A percentile compares a stretch with the other conserved stretches of the same genome.
These are phyloP conservation scores for Spathaspora boniae DNA, from an alignment of 805 yeast genomes.

Conservation along the genomic window DNA sequence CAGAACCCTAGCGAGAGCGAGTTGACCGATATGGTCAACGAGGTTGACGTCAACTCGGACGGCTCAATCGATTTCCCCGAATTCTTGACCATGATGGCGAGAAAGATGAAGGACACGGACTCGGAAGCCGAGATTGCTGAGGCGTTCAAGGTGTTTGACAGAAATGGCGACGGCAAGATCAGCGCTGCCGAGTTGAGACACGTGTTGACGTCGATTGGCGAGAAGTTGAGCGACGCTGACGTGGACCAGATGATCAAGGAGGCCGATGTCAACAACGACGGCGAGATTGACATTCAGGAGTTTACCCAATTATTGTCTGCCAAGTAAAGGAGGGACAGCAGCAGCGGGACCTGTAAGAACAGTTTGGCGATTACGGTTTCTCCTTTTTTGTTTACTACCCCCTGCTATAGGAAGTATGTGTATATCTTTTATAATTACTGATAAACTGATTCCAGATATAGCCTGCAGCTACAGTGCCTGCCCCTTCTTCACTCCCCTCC, in stretches of 20 bases:
- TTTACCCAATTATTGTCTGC: constrained; percentile 86
- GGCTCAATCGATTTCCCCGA: constrained; percentile 57
- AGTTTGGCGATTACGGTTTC: too few relatives aligned
- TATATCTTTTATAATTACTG: too few relatives aligned
- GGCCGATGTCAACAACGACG: constrained; percentile 93
- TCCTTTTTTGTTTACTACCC: too few relatives aligned
- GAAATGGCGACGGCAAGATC: constrained; percentile 94
- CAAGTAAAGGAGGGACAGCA: constrained; percentile 54
- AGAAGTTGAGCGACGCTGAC: constrained; percentile 92
- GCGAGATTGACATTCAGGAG: constrained; percentile 95
- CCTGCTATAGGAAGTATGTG: too few relatives aligned
- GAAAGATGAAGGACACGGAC: constrained; percentile 92
- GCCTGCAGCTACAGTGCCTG: too few relatives aligned
- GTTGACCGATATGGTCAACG: constrained; percentile 94
- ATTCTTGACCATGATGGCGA: constrained; percentile 43
- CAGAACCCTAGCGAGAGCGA: constrained; percentile 96
- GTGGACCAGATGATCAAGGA: constrained; percentile 97
- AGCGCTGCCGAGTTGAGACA: constrained; percentile 95
- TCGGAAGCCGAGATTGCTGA: constrained; percentile 96
- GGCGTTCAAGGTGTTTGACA: constrained; percentile 97
- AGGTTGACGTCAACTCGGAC: constrained; percentile 93
- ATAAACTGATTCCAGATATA: too few relatives aligned
- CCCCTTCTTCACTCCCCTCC: background rate
- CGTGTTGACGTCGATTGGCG: constrained; percentile 96
- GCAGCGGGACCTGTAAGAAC: too few relatives aligned